Percentiles rank a stretch among this genome's conserved stretches.
These are phyloP conservation scores for Sporothrix protearum DNA, from an alignment of 2,329 filamentous ascomycete species.

Conservation along the genomic window DNA sequence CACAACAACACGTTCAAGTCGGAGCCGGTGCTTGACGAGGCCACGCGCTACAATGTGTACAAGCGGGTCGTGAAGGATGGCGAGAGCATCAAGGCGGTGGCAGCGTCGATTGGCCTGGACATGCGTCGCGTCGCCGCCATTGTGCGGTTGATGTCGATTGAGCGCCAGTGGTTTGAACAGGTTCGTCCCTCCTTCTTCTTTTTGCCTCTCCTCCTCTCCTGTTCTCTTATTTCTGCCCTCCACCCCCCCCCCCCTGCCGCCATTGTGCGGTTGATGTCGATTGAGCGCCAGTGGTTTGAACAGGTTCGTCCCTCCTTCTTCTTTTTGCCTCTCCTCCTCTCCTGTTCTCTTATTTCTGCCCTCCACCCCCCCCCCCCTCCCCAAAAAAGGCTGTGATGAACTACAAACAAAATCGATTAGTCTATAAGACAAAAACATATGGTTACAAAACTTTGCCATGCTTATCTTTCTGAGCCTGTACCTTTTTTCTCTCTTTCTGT, in stretches of 20 bases:
- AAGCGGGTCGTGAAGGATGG: slow-evolving; percentile 61
- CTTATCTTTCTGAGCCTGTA: slow-evolving; percentile 63
- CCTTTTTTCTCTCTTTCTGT: slow-evolving; percentile 21
- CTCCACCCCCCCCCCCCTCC: too few species aligned
- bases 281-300: slow-evolving; percentile 73
- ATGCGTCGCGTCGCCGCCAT: slow-evolving; percentile 82
- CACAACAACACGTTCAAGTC: slow-evolving; percentile 68
- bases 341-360: too few species aligned
- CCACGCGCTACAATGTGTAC: slow-evolving; percentile 71
- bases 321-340: neutral
- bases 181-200: slow-evolving; percentile 51
- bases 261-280: slow-evolving; percentile 77
- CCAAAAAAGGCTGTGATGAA: slow-evolving; percentile 49
- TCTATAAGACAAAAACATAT: slow-evolving; percentile 92
- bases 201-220: neutral
- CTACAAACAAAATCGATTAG: slow-evolving; percentile 81
- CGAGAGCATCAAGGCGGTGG: slow-evolving; percentile 70
- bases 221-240: too few species aligned
- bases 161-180: slow-evolving; percentile 71
- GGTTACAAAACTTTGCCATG: slow-evolving; percentile 64
- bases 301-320: slow-evolving; percentile 57
- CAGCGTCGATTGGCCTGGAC: slow-evolving; percentile 72
- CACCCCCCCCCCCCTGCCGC: too few species aligned
- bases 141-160: slow-evolving; percentile 78
- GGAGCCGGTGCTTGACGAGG: slow-evolving; percentile 69